phyloP scores from a whole-genome alignment of 768 basidiomycete species.

The Hebeloma cylindrosporum region DNA sequence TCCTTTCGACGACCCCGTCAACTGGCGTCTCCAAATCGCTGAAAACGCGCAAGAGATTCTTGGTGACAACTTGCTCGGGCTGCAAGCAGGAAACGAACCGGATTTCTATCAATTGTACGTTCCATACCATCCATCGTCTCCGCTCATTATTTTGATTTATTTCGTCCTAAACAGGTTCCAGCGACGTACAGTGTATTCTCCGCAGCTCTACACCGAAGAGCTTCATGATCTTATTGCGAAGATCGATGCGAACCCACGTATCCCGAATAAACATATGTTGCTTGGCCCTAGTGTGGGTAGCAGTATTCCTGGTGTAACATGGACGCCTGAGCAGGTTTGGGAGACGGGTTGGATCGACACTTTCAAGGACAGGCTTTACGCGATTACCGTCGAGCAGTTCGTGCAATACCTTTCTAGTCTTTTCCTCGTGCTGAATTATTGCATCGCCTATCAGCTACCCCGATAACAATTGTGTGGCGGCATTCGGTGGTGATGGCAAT shows the following conservation, averaged over 20 bases:
- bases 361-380: conserved; percentile 39
- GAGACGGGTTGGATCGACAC: conserved; percentile 46
- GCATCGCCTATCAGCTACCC: conserved; percentile 29
- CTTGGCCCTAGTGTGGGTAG: conserved; percentile 62
- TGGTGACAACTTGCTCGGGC: conserved; percentile 59
- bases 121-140: conserved; percentile 12
- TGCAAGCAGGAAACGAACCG: conserved; percentile 76
- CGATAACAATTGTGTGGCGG: conserved; percentile 57
- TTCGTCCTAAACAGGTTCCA: too few species aligned
- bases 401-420: conserved; percentile 11
- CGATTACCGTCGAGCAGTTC: conserved; percentile 57
- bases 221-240: conserved; percentile 17
- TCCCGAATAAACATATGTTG: conserved; percentile 34
- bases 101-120: conserved; percentile 56
- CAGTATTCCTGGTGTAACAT: too few species aligned
- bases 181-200: too few species aligned
- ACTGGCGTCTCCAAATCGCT: conserved; percentile 53
- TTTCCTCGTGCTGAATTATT: neutral
- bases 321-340: conserved; percentile 48
- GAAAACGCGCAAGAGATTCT: conserved; percentile 61
- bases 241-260: conserved; percentile 20
- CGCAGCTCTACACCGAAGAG: conserved; percentile 48
- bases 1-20: conserved; percentile 64
- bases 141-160: too few species aligned
- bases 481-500: conserved; percentile 35